Evolutionary conservation across 2,329 filamentous ascomycete species (phyloP).

Genomic region (Xylariales sp.): DNA sequence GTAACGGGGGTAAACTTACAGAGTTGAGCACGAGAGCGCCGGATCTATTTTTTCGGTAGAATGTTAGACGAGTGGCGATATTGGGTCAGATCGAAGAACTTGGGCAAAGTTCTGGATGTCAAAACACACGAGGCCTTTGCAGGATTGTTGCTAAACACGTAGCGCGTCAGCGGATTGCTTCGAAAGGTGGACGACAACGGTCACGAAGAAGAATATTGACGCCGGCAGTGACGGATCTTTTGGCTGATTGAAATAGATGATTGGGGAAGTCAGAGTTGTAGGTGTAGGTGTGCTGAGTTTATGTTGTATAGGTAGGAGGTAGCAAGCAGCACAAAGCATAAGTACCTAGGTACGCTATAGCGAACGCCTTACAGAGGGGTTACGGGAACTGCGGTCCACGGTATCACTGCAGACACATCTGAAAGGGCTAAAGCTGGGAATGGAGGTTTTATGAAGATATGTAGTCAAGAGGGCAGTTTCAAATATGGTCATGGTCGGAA

Average conservation of each 20-base stretch:
- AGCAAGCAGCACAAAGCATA: neutral
- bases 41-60: too few species aligned
- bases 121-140: too few species aligned
- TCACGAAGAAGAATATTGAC: too few species aligned
- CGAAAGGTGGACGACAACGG: too few species aligned
- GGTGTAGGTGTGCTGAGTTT: neutral
- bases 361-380: neutral
- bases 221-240: neutral
- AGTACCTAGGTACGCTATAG: neutral
- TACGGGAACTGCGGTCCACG: neutral
- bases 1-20: too few species aligned
- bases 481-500: neutral
- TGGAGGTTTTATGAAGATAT: neutral
- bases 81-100: too few species aligned
- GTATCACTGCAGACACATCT: neutral
- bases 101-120: too few species aligned
- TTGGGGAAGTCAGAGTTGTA: neutral
- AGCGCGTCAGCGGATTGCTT: too few species aligned
- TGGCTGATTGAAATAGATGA: neutral
- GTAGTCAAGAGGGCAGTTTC: neutral
- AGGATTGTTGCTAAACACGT: too few species aligned
- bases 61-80: too few species aligned
- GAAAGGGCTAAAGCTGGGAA: neutral
- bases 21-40: too few species aligned
- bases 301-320: neutral